These are phyloP conservation scores for Petunia hybrid DNA, from an alignment of 305 asterid genomes.

Conservation along the genomic window DNA sequence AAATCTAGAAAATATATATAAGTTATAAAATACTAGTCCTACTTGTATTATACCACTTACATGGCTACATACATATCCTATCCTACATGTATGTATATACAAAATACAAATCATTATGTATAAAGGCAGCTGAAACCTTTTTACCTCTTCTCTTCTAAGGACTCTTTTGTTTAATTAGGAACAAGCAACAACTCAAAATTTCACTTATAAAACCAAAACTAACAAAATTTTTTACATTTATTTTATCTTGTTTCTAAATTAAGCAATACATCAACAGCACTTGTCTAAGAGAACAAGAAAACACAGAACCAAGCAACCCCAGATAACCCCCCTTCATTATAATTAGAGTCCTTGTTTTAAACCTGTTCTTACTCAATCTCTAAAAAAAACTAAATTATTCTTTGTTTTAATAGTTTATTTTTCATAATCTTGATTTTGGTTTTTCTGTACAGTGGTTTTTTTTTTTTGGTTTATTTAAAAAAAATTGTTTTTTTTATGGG, in stretches of 20 bases:
- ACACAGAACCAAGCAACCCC: slow-evolving; percentile 15
- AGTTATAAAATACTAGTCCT: neutral
- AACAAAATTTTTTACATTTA: neutral
- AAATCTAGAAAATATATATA: too few species aligned
- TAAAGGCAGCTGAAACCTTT: slow-evolving; percentile 17
- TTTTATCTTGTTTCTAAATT: neutral
- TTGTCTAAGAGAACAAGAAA: slow-evolving; percentile 31
- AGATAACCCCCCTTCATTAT: neutral
- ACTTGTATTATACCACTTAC: slow-evolving; percentile 11
- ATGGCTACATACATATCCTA: neutral
- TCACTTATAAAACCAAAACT: too few species aligned
- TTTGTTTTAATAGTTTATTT: neutral
- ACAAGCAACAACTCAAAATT: slow-evolving; percentile 9
- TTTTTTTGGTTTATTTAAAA: neutral
- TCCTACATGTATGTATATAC: neutral
- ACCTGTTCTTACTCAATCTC: slow-evolving; percentile 32
- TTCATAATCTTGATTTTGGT: neutral
- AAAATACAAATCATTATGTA: neutral
- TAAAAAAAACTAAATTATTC: slow-evolving; percentile 26
- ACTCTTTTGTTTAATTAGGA: slow-evolving; percentile 6
- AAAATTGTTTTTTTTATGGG: slow-evolving; percentile 9
- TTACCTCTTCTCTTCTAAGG: slow-evolving; percentile 29
- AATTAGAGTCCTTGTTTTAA: slow-evolving; percentile 35
- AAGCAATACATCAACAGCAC: neutral
- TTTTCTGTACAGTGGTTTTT: neutral